phyloP scores from a whole-genome alignment of 1,284 basidiomycete species.

The Apiotrichum laibachii region DNA sequence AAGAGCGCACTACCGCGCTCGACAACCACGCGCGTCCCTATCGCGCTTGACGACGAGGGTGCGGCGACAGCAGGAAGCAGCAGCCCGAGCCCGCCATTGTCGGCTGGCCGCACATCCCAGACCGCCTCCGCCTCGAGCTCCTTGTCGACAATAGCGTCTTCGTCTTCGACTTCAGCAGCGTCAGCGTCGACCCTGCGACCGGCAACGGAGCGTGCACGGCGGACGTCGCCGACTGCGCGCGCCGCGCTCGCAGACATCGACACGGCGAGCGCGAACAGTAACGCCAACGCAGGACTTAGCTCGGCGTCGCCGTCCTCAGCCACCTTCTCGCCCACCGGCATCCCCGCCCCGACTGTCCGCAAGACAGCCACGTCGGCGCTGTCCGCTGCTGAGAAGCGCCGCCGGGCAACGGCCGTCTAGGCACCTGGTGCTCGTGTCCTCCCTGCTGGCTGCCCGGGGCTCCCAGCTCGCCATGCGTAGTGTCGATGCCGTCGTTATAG shows the following conservation, averaged over 20 bases:
- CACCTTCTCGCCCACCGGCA: not conserved
- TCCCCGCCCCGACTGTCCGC: not conserved
- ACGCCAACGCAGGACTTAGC: not conserved
- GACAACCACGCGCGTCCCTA: not conserved
- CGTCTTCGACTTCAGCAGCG: not conserved
- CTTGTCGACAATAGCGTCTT: too few species aligned
- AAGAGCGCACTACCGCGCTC: slow-evolving; percentile 20
- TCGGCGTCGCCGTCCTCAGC: not conserved
- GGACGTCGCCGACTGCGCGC: not conserved
- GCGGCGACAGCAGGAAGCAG: not conserved
- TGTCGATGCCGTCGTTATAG: too few species aligned
- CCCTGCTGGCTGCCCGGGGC: too few species aligned
- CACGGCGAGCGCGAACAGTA: not conserved
- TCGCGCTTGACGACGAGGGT: not conserved
- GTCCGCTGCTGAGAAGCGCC: not conserved
- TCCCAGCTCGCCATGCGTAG: too few species aligned
- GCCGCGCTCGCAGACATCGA: not conserved
- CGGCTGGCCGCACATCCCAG: not conserved
- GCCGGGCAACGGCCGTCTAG: not conserved
- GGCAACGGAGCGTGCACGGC: not conserved
- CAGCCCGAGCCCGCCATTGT: not conserved
- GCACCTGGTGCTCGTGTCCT: too few species aligned
- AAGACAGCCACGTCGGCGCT: not conserved
- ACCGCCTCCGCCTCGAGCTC: not conserved
- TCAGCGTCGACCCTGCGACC: not conserved